A percentile compares a stretch with the other conserved stretches of the same genome.
Evolutionary conservation across 23 red algal genomes (phyloP).

Genomic region (Chondrus crispus): DNA sequence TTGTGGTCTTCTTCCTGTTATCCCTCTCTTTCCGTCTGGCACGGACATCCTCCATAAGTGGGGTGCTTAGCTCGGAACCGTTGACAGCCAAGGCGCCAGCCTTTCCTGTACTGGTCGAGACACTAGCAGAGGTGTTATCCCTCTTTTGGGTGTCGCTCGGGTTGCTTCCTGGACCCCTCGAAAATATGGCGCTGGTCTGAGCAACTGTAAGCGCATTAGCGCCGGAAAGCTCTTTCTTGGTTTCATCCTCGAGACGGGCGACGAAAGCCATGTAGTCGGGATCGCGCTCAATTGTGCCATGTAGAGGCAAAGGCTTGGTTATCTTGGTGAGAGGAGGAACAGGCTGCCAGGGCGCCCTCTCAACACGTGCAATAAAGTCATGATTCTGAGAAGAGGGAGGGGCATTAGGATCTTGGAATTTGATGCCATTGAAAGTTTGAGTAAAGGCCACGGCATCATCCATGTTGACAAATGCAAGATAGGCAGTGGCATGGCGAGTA

Average conservation of each 20-base stretch:
- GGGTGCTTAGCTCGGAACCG: slow-evolving; percentile 23
- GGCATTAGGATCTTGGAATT: neutral
- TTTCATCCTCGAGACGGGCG: slow-evolving; percentile 10
- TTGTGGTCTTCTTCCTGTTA: slow-evolving; percentile 43
- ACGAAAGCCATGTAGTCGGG: slow-evolving; percentile 39
- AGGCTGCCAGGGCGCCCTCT: slow-evolving; percentile 32
- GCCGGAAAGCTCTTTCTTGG: neutral
- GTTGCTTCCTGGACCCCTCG: neutral
- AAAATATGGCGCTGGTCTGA: neutral
- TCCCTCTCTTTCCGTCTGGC: slow-evolving; percentile 37
- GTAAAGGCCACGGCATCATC: slow-evolving; percentile 37
- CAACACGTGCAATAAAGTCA: slow-evolving; percentile 34
- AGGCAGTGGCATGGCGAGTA: slow-evolving; percentile 46
- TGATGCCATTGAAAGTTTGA: slow-evolving; percentile 22
- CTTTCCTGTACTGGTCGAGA: neutral
- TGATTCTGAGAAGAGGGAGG: neutral
- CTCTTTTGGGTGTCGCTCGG: neutral
- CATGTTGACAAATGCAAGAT: slow-evolving; percentile 33
- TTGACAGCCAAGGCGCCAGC: no score
- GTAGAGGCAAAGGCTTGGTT: slow-evolving; percentile 6
- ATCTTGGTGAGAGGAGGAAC: neutral
- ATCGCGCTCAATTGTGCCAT: slow-evolving; percentile 50
- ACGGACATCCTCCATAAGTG: slow-evolving; percentile 59
- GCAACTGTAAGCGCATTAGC: neutral
- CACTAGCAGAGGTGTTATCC: neutral